Conservation (phyloP, 179 eudicot species). For the Silene noctiflora region DNA sequence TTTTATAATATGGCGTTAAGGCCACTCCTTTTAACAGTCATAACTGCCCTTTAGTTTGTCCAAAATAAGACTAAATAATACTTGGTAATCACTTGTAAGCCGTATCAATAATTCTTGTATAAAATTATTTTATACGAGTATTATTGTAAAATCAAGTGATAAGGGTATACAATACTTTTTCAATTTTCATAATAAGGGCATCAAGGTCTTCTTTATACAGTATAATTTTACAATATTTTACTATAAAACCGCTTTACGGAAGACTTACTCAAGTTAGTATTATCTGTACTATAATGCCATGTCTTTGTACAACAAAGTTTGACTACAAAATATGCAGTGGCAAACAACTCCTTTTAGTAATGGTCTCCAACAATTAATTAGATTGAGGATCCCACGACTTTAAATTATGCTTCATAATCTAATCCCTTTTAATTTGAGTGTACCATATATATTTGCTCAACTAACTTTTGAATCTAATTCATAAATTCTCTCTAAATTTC, state of each 20-base stretch:
- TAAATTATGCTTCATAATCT: background rate
- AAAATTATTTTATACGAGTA: too few relatives aligned
- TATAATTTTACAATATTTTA: too few relatives aligned
- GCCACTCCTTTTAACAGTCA: background rate
- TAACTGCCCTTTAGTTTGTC: background rate
- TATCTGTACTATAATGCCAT: background rate
- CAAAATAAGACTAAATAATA: background rate
- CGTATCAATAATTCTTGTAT: too few relatives aligned
- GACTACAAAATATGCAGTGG: background rate
- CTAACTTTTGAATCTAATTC: background rate
- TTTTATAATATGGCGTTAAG: background rate
- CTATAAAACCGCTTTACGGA: too few relatives aligned
- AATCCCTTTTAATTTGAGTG: background rate
- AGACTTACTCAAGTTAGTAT: too few relatives aligned
- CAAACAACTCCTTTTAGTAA: slow-evolving; percentile 5
- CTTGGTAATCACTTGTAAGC: background rate
- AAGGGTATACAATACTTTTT: too few relatives aligned
- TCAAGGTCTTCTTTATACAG: too few relatives aligned
- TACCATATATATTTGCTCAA: background rate
- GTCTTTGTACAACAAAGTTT: background rate
- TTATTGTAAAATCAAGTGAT: too few relatives aligned
- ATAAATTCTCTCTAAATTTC: background rate
- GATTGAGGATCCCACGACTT: slow-evolving; percentile 12
- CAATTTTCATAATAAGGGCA: too few relatives aligned
- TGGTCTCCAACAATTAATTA: slow-evolving; percentile 12